phyloP scores from a whole-genome alignment of 176 grass and related monocot genomes.

The Oryza officinalis region DNA sequence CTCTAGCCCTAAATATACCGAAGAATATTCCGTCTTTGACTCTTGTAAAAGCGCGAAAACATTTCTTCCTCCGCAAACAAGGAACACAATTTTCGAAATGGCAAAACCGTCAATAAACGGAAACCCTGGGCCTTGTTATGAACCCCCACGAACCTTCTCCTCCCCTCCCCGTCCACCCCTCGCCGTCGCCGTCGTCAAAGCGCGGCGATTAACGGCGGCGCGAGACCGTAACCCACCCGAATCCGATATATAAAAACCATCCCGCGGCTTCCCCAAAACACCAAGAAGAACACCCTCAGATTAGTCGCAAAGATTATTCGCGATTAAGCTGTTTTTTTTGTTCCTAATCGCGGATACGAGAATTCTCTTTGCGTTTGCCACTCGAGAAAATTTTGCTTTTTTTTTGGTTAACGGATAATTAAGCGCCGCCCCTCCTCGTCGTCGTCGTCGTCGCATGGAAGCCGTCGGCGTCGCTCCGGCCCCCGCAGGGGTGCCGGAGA shows the following conservation, averaged over 20 bases:
- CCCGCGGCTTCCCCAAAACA: not conserved
- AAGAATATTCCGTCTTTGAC: not conserved
- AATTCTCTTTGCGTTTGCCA: not conserved
- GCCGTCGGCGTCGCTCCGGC: conserved; percentile 35
- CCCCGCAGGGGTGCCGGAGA: conserved; percentile 12
- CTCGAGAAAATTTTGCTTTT: not conserved
- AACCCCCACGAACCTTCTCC: conserved; percentile 36
- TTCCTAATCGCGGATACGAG: not conserved
- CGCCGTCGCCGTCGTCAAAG: conserved; percentile 45
- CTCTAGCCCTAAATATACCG: not conserved
- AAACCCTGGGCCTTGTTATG: conserved; percentile 18
- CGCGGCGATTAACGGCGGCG: conserved; percentile 42
- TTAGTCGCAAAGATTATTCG: not conserved
- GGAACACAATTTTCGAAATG: conserved; percentile 5
- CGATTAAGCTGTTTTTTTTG: not conserved
- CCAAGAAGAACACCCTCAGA: conserved; percentile 30
- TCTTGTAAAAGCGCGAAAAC: not conserved
- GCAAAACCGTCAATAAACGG: conserved; percentile 30
- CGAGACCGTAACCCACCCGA: not conserved
- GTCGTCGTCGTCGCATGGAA: conserved; percentile 38
- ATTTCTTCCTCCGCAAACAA: conserved; percentile 43
- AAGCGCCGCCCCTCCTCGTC: not conserved
- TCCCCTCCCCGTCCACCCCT: not conserved
- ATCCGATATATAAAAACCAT: conserved; percentile 29
- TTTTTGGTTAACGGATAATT: not conserved